Evolutionary conservation across 257 asterid genomes (phyloP).

Genomic region (Pogostemon cablin): DNA sequence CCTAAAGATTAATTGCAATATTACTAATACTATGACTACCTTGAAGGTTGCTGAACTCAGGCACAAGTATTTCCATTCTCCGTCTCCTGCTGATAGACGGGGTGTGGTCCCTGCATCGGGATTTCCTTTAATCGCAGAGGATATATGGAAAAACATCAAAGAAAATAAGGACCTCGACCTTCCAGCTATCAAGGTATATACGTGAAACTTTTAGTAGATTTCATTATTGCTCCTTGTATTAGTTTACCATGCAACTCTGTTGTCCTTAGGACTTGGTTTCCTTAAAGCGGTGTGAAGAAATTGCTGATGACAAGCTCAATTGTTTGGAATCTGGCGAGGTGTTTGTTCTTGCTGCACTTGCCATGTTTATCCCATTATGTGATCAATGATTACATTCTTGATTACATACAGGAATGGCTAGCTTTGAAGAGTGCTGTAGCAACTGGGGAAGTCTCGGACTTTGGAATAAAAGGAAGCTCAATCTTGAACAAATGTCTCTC

Average conservation of each 20-base stretch:
- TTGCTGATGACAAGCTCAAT: conserved; percentile 53
- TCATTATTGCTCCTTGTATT: not conserved
- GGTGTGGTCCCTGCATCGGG: conserved; percentile 64
- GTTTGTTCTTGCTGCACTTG: conserved; percentile 27
- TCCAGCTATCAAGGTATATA: conserved; percentile 54
- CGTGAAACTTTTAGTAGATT: not conserved
- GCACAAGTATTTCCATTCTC: conserved; percentile 52
- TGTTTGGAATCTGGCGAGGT: conserved; percentile 47
- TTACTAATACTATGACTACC: conserved; percentile 12
- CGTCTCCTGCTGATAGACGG: conserved; percentile 58
- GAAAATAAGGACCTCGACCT: conserved; percentile 70
- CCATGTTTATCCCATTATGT: not conserved
- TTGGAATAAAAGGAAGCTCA: conserved; percentile 54
- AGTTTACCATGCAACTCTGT: not conserved
- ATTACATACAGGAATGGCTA: conserved; percentile 46
- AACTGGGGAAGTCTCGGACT: conserved; percentile 43
- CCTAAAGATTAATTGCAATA: conserved; percentile 1
- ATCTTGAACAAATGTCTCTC: conserved; percentile 49
- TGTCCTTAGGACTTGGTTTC: conserved; percentile 58
- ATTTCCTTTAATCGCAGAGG: conserved; percentile 48
- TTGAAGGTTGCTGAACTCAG: conserved; percentile 59
- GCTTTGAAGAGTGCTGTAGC: conserved; percentile 49
- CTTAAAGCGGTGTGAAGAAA: conserved; percentile 61
- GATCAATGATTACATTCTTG: conserved; percentile 18
- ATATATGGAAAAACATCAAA: conserved; percentile 57